Evolutionary conservation across 352 stramenopile genomes (phyloP).

Genomic region (Globisporangium radiosum): DNA sequence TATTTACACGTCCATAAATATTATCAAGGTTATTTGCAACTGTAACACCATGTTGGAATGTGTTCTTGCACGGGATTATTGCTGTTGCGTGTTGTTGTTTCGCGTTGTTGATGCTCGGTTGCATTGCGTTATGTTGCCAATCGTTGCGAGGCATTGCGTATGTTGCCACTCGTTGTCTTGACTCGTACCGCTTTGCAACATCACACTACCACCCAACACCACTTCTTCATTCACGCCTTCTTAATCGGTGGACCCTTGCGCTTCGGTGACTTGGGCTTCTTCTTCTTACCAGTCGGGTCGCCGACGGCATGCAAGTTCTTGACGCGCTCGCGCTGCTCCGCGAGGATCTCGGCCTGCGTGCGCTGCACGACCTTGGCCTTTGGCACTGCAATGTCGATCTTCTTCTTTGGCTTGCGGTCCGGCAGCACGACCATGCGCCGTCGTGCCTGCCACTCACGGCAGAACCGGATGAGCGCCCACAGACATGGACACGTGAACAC

Average conservation of each 20-base stretch:
- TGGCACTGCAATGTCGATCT: slow-evolving; percentile 59
- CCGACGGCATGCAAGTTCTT: slow-evolving; percentile 55
- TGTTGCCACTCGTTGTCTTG: background rate
- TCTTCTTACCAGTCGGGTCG: slow-evolving; percentile 41
- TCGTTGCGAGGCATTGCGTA: background rate
- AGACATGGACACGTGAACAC: slow-evolving; percentile 79
- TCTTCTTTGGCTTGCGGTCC: slow-evolving; percentile 68
- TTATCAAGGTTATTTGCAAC: slow-evolving; percentile 6
- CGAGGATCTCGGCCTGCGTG: slow-evolving; percentile 77
- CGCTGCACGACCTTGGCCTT: slow-evolving; percentile 49
- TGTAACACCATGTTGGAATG: background rate
- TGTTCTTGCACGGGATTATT: no score
- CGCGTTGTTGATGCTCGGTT: no score
- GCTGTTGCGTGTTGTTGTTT: no score
- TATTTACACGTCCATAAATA: slow-evolving; percentile 1
- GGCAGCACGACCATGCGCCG: slow-evolving; percentile 55
- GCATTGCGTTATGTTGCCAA: no score
- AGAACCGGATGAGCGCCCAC: slow-evolving; percentile 74
- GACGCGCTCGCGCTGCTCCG: slow-evolving; percentile 59
- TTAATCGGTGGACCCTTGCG: slow-evolving; percentile 56
- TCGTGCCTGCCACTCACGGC: slow-evolving; percentile 46
- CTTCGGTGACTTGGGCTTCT: slow-evolving; percentile 59
- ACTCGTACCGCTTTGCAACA: background rate
- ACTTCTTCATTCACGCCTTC: slow-evolving; percentile 17
- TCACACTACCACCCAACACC: background rate